Conservation (phyloP, 2,329 filamentous ascomycete species). For the Coniochaeta sp. region DNA sequence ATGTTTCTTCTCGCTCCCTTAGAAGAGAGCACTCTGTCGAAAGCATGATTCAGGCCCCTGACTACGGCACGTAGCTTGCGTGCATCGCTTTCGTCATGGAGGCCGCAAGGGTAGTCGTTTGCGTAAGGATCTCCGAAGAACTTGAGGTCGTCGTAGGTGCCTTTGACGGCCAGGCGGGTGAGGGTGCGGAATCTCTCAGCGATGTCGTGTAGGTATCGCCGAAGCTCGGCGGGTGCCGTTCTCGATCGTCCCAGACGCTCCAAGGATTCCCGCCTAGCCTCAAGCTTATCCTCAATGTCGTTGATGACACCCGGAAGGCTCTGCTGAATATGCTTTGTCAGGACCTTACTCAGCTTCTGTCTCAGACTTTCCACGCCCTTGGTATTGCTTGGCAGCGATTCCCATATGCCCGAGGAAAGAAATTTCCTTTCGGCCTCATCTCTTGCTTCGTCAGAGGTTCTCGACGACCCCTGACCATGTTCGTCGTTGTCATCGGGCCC, state of each 20-base stretch:
- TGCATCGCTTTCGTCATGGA: slow-evolving; percentile 2
- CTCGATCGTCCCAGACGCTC: slow-evolving; percentile 17
- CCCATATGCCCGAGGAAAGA: slow-evolving; percentile 17
- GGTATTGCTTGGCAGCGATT: slow-evolving; percentile 16
- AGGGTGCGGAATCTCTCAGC: slow-evolving; percentile 28
- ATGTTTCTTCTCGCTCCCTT: slow-evolving; percentile 5
- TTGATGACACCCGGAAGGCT: slow-evolving; percentile 19
- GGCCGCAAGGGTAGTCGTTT: too few relatives aligned
- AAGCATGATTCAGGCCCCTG: slow-evolving; percentile 22
- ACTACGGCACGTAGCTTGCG: slow-evolving; percentile 21
- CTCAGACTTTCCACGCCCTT: slow-evolving; percentile 27
- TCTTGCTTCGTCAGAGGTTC: slow-evolving; percentile 6
- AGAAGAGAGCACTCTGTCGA: slow-evolving; percentile 13
- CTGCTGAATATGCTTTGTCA: slow-evolving; percentile 21
- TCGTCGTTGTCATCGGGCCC: slow-evolving; percentile 11
- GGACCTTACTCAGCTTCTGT: slow-evolving; percentile 25
- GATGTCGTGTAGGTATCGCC: slow-evolving; percentile 24
- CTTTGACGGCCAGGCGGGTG: slow-evolving; percentile 28
- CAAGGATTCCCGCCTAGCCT: slow-evolving; percentile 9
- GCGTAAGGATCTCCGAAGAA: slow-evolving; percentile 27
- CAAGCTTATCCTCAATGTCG: slow-evolving; percentile 16
- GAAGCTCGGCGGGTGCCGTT: slow-evolving; percentile 18
- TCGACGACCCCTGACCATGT: neutral
- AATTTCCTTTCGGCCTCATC: slow-evolving; percentile 11
- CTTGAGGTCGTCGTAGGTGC: slow-evolving; percentile 25